These are phyloP conservation scores for Umbellularia californica DNA, from an alignment of 164 flowering plant genomes.

Conservation along the genomic window DNA sequence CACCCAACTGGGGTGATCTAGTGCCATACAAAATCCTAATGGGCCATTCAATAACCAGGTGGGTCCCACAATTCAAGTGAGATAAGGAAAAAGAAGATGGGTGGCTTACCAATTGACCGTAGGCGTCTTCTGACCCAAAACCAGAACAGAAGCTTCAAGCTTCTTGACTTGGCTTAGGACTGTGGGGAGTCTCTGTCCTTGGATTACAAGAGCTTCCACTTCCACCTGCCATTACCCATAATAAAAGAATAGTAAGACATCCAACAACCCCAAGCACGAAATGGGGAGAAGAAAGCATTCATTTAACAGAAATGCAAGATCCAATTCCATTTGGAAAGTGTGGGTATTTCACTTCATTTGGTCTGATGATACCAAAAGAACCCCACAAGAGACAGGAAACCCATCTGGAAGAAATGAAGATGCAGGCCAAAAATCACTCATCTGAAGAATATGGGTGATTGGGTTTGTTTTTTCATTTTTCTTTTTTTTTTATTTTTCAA, in stretches of 20 bases:
- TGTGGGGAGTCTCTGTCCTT: constrained; percentile 71
- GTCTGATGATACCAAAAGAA: no score
- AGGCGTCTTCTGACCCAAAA: constrained; percentile 71
- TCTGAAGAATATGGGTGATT: no score
- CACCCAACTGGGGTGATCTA: no score
- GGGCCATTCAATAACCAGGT: not conserved
- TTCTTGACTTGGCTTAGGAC: constrained; percentile 93
- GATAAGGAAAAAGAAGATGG: not conserved
- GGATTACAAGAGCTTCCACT: constrained; percentile 78
- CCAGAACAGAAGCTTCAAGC: constrained; percentile 81
- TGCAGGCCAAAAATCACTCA: no score
- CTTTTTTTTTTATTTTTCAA: no score
- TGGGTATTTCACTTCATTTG: no score
- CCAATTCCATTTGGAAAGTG: no score
- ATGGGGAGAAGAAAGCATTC: not conserved
- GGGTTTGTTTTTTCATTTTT: no score
- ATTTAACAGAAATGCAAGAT: no score
- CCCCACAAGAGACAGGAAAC: no score
- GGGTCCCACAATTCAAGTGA: not conserved
- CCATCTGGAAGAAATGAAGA: no score
- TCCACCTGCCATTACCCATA: constrained; percentile 51
- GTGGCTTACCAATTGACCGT: constrained; percentile 53
- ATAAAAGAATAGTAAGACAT: not conserved
- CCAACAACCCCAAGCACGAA: not conserved
- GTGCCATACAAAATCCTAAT: no score